Conservation (phyloP, 345 rosid species). For the Citrus sp. region DNA sequence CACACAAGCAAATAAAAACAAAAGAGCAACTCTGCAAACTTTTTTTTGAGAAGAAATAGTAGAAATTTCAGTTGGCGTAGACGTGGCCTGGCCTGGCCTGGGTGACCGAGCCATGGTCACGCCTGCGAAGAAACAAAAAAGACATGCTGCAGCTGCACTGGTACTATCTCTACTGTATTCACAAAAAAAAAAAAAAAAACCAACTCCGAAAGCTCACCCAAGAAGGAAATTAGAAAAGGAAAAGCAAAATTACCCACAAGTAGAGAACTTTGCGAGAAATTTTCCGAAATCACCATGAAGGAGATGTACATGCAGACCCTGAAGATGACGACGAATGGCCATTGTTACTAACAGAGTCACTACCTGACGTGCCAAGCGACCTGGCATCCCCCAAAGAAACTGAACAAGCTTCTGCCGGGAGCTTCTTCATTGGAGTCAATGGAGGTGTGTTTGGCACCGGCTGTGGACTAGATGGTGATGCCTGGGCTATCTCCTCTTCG, state of each 20-base stretch:
- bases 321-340: slow-evolving; percentile 63
- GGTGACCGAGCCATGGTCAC: slow-evolving; percentile 26
- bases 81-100: slow-evolving; percentile 28
- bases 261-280: not conserved
- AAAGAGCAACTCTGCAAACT: slow-evolving; percentile 11
- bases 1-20: slow-evolving; percentile 20
- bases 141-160: not conserved
- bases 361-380: slow-evolving; percentile 51
- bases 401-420: slow-evolving; percentile 72
- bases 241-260: not conserved
- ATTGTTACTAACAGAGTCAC: slow-evolving; percentile 52
- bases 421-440: slow-evolving; percentile 81
- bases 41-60: too few relatives aligned
- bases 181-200: not conserved
- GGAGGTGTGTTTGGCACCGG: slow-evolving; percentile 49
- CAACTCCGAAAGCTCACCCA: not conserved
- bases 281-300: slow-evolving; percentile 60
- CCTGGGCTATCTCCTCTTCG: slow-evolving; percentile 26
- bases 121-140: slow-evolving; percentile 17
- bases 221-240: not conserved
- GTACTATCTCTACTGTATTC: slow-evolving; percentile 9
- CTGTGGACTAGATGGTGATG: not conserved
- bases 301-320: slow-evolving; percentile 70
- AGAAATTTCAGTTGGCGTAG: slow-evolving; percentile 10
- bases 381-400: slow-evolving; percentile 57